These are phyloP conservation scores for Coelastrella sp. DNA, from an alignment of 139 green algal genomes.

Conservation along the genomic window DNA sequence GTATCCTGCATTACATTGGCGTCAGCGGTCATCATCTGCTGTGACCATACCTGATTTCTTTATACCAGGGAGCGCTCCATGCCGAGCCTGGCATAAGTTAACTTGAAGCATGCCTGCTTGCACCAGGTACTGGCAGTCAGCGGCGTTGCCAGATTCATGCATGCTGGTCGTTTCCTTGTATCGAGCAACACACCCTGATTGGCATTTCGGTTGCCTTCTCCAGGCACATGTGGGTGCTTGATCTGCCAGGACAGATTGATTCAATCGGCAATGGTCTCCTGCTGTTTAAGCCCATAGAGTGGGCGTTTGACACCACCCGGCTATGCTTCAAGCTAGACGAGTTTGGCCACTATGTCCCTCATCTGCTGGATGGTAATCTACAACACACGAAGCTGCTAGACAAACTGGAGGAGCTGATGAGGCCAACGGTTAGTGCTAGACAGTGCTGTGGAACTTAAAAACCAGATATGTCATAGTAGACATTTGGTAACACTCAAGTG, in stretches of 20 bases:
- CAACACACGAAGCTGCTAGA: constrained; percentile 4
- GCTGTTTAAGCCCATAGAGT: constrained; percentile 41
- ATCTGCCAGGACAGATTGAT: constrained; percentile 27
- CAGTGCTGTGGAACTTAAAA: background rate
- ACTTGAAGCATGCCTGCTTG: background rate
- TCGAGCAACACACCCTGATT: constrained; percentile 9
- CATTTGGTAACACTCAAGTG: background rate
- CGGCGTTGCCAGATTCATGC: background rate
- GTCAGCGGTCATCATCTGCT: constrained; percentile 10
- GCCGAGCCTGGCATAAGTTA: background rate
- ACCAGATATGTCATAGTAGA: background rate
- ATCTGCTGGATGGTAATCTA: constrained; percentile 26
- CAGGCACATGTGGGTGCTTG: constrained; percentile 24
- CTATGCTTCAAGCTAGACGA: constrained; percentile 9
- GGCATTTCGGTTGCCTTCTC: background rate
- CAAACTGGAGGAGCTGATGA: constrained; percentile 36
- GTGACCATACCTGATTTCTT: constrained; percentile 8
- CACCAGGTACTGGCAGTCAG: background rate
- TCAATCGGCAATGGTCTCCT: constrained; percentile 36
- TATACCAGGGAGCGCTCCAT: constrained; percentile 9
- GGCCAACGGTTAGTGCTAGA: background rate
- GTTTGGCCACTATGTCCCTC: constrained; percentile 5
- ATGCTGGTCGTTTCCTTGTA: constrained; percentile 10
- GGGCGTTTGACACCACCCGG: constrained; percentile 31
- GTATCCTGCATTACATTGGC: background rate